A percentile compares a stretch with the other conserved stretches of the same genome.
Conservation (phyloP, 495 filamentous ascomycete genomes). For the Aspergillus sparsus region DNA sequence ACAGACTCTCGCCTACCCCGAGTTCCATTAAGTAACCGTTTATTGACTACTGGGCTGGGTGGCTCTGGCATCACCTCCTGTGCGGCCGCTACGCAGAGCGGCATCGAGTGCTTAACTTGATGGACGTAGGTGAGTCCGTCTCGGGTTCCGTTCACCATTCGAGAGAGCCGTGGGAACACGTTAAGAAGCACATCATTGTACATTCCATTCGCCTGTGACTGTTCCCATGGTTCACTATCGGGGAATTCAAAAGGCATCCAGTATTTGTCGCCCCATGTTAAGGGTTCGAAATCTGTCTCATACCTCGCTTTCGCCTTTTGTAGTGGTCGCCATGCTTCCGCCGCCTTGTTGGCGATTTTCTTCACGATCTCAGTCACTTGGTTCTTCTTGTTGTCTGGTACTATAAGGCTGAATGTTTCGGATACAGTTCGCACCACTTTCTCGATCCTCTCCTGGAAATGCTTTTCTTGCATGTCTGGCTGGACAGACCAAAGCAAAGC, state of each 20-base stretch:
- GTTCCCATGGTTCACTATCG: background rate
- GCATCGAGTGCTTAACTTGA: slow-evolving; percentile 4
- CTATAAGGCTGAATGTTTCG: slow-evolving; percentile 16
- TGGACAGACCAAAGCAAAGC: slow-evolving; percentile 28
- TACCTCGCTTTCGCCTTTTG: slow-evolving; percentile 20
- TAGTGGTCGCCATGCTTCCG: slow-evolving; percentile 21
- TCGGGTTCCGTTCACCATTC: background rate
- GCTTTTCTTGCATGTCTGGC: slow-evolving; percentile 15
- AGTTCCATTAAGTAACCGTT: slow-evolving; percentile 7
- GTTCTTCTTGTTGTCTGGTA: slow-evolving; percentile 17
- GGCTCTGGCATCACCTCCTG: slow-evolving; percentile 4
- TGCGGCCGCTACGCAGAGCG: slow-evolving; percentile 5
- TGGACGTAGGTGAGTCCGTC: slow-evolving; percentile 3
- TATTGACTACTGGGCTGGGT: background rate
- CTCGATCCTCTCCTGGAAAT: slow-evolving; percentile 13
- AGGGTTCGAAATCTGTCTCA: slow-evolving; percentile 26
- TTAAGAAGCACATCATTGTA: background rate
- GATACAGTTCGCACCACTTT: slow-evolving; percentile 16
- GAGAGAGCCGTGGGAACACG: slow-evolving; percentile 9
- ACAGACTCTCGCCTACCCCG: background rate
- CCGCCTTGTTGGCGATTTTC: slow-evolving; percentile 24
- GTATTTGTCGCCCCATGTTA: slow-evolving; percentile 9
- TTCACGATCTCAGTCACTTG: slow-evolving; percentile 17
- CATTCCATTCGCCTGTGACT: background rate
- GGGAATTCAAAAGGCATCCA: slow-evolving; percentile 17